Conservation (phyloP, 1,139 yeast species). For the Barnettozyma hawaiiensis region DNA sequence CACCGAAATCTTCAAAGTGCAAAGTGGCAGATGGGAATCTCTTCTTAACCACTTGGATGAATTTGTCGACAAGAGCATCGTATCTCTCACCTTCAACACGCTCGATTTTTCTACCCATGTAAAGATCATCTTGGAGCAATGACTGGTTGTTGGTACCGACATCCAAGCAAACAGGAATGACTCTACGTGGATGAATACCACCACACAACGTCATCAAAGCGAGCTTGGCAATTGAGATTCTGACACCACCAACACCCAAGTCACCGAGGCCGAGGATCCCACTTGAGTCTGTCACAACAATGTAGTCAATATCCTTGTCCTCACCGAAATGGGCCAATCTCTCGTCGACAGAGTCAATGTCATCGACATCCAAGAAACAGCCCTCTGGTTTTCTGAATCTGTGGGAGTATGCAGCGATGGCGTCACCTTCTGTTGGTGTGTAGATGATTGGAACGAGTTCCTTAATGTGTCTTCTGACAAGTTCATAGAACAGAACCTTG, state of each 20-base stretch:
- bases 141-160: conserved; percentile 86
- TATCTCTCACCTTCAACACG: conserved; percentile 84
- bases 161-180: conserved; percentile 82
- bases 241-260: conserved; percentile 95
- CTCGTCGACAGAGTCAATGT: conserved; percentile 67
- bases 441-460: conserved; percentile 90
- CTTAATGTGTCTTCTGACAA: conserved; percentile 80
- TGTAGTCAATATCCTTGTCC: conserved; percentile 87
- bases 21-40: conserved; percentile 86
- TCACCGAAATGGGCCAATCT: conserved; percentile 74
- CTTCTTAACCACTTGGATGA: conserved; percentile 62
- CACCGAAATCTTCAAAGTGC: conserved; percentile 97
- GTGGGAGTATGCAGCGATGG: conserved; percentile 86
- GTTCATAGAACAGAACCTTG: conserved; percentile 81
- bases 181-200: conserved; percentile 94
- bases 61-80: conserved; percentile 75
- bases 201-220: conserved; percentile 95
- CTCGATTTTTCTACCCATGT: conserved; percentile 84
- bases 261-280: conserved; percentile 97
- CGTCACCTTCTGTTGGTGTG: conserved; percentile 98
- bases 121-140: conserved; percentile 72
- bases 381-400: conserved; percentile 95
- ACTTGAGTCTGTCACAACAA: conserved; percentile 92
- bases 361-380: conserved; percentile 79
- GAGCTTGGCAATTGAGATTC: conserved; percentile 86